phyloP scores from a whole-genome alignment of 345 rosid species.

The Pugionium cornutum region DNA sequence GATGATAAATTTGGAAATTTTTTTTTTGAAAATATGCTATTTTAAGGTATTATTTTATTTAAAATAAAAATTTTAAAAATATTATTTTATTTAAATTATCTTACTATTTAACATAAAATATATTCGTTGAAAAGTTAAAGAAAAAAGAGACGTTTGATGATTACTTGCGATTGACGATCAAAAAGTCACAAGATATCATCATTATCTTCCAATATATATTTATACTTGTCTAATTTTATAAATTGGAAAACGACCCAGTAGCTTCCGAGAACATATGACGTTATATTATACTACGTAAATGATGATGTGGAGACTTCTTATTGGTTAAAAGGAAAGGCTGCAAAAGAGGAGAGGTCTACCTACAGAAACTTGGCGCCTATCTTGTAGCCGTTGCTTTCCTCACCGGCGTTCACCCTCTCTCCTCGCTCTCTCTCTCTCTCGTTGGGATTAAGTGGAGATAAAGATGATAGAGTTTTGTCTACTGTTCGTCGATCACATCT shows the following conservation, averaged over 20 bases:
- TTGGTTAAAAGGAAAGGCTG: constrained; percentile 26
- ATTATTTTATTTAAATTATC: too few species aligned
- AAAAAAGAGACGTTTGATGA: too few species aligned
- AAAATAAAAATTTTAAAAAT: too few species aligned
- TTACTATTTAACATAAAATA: too few species aligned
- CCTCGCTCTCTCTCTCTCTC: constrained; percentile 28
- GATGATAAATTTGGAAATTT: too few species aligned
- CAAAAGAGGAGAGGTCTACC: constrained; percentile 27
- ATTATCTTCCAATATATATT: not conserved
- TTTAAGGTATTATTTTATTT: too few species aligned
- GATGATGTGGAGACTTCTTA: constrained; percentile 9
- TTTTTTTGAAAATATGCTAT: too few species aligned
- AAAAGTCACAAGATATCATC: not conserved
- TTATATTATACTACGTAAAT: not conserved
- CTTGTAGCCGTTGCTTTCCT: constrained; percentile 39
- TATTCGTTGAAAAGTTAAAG: too few species aligned
- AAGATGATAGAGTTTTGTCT: constrained; percentile 16
- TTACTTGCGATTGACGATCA: not conserved
- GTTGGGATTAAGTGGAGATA: too few species aligned
- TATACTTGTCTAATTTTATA: constrained; percentile 1
- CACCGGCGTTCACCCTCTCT: constrained; percentile 18
- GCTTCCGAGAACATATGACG: constrained; percentile 5
- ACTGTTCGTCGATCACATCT: not conserved
- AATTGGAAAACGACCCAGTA: constrained; percentile 25
- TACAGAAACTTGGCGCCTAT: constrained; percentile 41